Conservation (phyloP, 805 yeast species). For the Saccharomycopsis selenospora region DNA sequence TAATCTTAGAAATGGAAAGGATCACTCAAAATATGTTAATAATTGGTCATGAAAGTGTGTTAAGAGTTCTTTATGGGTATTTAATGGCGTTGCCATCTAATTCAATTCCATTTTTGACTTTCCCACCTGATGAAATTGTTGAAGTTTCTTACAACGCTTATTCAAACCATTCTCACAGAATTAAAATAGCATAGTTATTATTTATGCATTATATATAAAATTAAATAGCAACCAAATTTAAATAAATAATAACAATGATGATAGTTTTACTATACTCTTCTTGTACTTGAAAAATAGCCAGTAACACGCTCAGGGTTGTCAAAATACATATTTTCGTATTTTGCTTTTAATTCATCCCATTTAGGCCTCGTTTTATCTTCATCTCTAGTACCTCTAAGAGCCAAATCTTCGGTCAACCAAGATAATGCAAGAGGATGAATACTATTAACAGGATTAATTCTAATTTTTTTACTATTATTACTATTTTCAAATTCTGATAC, state of each 20-base stretch:
- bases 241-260: too few species aligned
- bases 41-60: constrained; percentile 87
- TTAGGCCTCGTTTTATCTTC: constrained; percentile 52
- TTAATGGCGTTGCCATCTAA: constrained; percentile 84
- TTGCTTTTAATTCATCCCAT: constrained; percentile 48
- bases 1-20: constrained; percentile 89
- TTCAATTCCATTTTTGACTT: constrained; percentile 75
- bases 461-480: constrained; percentile 27
- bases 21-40: constrained; percentile 80
- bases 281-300: constrained; percentile 45
- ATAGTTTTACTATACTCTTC: constrained; percentile 26
- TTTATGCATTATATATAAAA: too few species aligned
- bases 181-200: constrained; percentile 31
- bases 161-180: constrained; percentile 56
- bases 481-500: constrained; percentile 26
- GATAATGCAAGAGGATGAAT: constrained; percentile 66
- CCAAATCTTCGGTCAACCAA: constrained; percentile 54
- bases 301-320: constrained; percentile 38
- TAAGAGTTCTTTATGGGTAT: constrained; percentile 88
- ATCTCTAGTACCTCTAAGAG: constrained; percentile 33
- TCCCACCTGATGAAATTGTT: constrained; percentile 76
- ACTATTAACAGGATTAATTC: constrained; percentile 40
- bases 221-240: too few species aligned
- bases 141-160: constrained; percentile 86
- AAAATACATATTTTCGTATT: constrained; percentile 36